phyloP scores from a whole-genome alignment of 1,139 yeast species.

The Pichia sp. region DNA sequence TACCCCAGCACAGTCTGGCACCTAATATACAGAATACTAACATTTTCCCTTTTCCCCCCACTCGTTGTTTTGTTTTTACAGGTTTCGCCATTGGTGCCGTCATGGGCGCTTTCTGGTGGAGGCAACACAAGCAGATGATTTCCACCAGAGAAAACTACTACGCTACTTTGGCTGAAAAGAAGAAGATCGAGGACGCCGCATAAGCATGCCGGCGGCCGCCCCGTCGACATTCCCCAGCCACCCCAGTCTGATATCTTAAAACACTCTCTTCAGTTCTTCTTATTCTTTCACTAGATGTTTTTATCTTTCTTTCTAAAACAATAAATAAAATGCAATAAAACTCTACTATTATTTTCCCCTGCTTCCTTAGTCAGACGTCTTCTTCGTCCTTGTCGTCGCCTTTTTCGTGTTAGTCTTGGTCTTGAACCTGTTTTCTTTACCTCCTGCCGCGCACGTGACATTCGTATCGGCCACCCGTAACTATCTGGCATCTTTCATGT shows the following conservation, averaged over 20 bases:
- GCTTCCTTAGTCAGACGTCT: too few species aligned
- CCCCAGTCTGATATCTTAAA: not conserved
- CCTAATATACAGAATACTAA: constrained; percentile 1
- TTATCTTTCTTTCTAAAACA: not conserved
- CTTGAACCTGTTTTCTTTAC: too few species aligned
- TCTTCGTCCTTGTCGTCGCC: too few species aligned
- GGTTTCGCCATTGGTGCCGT: constrained; percentile 39
- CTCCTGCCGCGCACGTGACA: too few species aligned
- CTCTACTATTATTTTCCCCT: not conserved
- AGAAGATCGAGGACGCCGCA: constrained; percentile 52
- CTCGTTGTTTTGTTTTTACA: not conserved
- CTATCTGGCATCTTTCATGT: too few species aligned
- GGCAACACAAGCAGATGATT: constrained; percentile 67
- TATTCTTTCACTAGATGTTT: constrained; percentile 15
- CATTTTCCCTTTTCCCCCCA: not conserved
- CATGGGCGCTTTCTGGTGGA: constrained; percentile 66
- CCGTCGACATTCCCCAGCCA: not conserved
- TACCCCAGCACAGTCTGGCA: not conserved
- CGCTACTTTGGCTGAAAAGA: constrained; percentile 66
- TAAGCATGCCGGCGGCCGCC: not conserved
- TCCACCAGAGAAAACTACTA: constrained; percentile 82
- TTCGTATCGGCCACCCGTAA: too few species aligned
- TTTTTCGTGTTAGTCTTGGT: too few species aligned
- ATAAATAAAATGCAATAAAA: not conserved
- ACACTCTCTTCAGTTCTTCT: not conserved